A percentile compares a stretch with the other conserved stretches of the same genome.
Conservation (phyloP, 345 rosid species). For the Syzygium aqueum region DNA sequence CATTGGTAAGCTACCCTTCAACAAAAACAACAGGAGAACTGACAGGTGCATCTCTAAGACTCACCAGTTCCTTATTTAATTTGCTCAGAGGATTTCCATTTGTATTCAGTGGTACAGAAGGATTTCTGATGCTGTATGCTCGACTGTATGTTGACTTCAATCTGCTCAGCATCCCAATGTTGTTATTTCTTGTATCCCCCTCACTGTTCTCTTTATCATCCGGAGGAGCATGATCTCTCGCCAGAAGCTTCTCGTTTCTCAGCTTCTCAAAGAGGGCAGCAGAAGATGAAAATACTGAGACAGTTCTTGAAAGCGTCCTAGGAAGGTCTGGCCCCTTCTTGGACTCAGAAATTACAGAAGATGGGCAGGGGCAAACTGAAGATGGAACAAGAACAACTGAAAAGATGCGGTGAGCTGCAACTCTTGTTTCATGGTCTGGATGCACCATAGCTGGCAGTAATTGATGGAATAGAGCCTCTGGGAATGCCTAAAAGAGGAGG, state of each 20-base stretch:
- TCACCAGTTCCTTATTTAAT: constrained; percentile 35
- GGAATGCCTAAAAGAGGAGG: constrained; percentile 56
- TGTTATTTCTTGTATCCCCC: constrained; percentile 25
- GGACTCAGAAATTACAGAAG: constrained; percentile 26
- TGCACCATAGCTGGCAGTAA: constrained; percentile 93
- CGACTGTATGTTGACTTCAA: constrained; percentile 48
- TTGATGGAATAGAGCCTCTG: constrained; percentile 92
- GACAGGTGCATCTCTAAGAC: constrained; percentile 7
- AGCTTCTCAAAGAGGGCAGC: constrained; percentile 97
- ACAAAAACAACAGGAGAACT: neutral
- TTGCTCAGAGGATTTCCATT: constrained; percentile 14
- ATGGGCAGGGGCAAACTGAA: constrained; percentile 58
- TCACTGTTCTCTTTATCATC: constrained; percentile 24
- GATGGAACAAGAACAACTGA: constrained; percentile 93
- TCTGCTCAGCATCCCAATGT: constrained; percentile 35
- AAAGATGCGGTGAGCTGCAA: constrained; percentile 90
- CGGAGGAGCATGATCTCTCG: constrained; percentile 16
- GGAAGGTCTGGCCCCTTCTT: constrained; percentile 51
- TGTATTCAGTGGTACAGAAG: constrained; percentile 3
- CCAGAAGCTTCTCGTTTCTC: constrained; percentile 40
- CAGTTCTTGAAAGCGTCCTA: constrained; percentile 84
- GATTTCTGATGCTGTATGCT: constrained; percentile 19
- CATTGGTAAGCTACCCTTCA: neutral
- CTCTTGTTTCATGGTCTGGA: constrained; percentile 84
- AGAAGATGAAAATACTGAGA: constrained; percentile 95